phyloP scores from a whole-genome alignment of 345 rosid species.

The Eutrema heterophyllum region DNA sequence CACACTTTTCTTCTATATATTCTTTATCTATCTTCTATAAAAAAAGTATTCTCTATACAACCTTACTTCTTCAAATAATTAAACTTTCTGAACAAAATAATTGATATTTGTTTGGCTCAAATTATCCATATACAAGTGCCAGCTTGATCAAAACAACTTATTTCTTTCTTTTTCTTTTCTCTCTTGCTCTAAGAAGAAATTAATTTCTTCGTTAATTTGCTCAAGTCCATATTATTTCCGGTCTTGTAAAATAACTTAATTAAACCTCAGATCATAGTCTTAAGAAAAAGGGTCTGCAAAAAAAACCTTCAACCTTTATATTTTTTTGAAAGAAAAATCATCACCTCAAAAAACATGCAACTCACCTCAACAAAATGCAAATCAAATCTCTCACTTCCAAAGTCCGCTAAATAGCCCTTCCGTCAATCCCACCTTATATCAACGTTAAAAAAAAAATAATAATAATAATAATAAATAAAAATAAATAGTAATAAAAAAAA shows the following conservation, averaged over 20 bases:
- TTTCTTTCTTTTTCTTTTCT: not conserved
- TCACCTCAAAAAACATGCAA: too few species aligned
- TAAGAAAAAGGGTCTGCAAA: too few species aligned
- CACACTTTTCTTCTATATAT: constrained; percentile 15
- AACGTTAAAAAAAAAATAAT: too few species aligned
- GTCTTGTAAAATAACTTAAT: not conserved
- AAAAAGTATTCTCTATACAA: not conserved
- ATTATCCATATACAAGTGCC: not conserved
- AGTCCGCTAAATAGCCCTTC: too few species aligned
- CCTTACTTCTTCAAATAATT: not conserved
- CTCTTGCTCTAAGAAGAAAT: not conserved
- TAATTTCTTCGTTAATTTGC: not conserved
- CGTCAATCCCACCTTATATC: too few species aligned
- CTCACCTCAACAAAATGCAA: too few species aligned
- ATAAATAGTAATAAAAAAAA: too few species aligned
- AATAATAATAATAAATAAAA: too few species aligned
- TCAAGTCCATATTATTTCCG: not conserved
- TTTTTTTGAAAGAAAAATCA: too few species aligned
- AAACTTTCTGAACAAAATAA: not conserved
- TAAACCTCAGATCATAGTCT: not conserved
- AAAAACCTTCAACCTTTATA: too few species aligned
- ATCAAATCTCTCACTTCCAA: too few species aligned
- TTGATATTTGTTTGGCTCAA: not conserved
- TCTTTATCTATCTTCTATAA: not conserved
- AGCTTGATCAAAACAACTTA: not conserved